These are phyloP conservation scores for Ustilago cynodontis DNA, from an alignment of 1,284 basidiomycete genomes.

Conservation along the genomic window DNA sequence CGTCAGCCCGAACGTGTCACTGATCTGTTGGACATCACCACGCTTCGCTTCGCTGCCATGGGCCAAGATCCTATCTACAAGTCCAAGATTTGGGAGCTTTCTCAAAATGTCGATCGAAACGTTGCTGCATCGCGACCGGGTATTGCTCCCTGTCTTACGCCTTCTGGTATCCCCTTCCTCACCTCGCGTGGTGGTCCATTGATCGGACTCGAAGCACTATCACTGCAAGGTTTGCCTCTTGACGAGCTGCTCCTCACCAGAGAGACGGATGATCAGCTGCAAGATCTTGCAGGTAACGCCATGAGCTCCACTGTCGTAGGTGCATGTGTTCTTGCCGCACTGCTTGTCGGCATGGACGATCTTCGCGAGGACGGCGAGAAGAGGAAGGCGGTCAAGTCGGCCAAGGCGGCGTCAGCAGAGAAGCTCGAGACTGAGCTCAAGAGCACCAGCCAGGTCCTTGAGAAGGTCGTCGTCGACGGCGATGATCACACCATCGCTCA, in stretches of 20 bases:
- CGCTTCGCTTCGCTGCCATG: slow-evolving; percentile 82
- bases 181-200: slow-evolving; percentile 96
- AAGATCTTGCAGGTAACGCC: slow-evolving; percentile 93
- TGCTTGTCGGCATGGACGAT: slow-evolving; percentile 71
- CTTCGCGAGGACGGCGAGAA: slow-evolving; percentile 35
- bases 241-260: slow-evolving; percentile 90
- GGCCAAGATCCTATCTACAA: slow-evolving; percentile 72
- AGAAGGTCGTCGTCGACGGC: slow-evolving; percentile 71
- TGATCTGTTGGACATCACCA: slow-evolving; percentile 91
- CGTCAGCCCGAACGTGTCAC: slow-evolving; percentile 92
- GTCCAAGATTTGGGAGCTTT: slow-evolving; percentile 83
- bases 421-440: slow-evolving; percentile 75
- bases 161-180: slow-evolving; percentile 95
- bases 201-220: slow-evolving; percentile 90
- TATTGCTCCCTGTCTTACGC: slow-evolving; percentile 90
- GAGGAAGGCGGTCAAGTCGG: slow-evolving; percentile 46
- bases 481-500: slow-evolving; percentile 72
- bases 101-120: slow-evolving; percentile 88
- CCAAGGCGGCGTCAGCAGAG: slow-evolving; percentile 72
- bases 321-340: slow-evolving; percentile 84
- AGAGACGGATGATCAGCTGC: slow-evolving; percentile 91
- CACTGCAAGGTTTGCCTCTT: slow-evolving; percentile 91
- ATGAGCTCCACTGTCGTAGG: slow-evolving; percentile 97
- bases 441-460: slow-evolving; percentile 70
- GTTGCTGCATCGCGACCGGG: slow-evolving; percentile 84